These are phyloP conservation scores for Acer campestre DNA, from an alignment of 345 rosid species.

Conservation along the genomic window DNA sequence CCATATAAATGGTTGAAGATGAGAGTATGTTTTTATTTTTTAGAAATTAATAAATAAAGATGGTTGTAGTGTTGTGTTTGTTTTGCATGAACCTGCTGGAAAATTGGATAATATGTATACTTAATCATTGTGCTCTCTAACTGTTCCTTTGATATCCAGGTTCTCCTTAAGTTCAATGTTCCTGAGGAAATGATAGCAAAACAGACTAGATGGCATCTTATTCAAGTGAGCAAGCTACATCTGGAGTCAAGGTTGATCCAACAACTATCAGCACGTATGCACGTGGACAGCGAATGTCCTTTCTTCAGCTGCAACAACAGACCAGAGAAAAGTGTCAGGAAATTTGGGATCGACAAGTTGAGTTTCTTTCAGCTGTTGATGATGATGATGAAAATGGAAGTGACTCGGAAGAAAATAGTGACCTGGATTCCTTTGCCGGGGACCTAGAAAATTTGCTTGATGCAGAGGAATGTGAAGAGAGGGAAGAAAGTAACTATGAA, in stretches of 20 bases:
- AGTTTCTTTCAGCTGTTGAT: no score
- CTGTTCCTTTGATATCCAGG: constrained; percentile 44
- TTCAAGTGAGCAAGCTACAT: constrained; percentile 98
- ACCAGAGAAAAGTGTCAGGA: no score
- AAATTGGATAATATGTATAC: not conserved
- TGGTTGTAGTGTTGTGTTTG: not conserved
- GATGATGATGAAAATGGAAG: no score
- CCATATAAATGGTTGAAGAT: not conserved
- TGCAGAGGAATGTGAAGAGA: constrained; percentile 90
- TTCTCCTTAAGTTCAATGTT: constrained; percentile 91
- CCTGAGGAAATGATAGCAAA: constrained; percentile 87
- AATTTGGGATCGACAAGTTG: no score
- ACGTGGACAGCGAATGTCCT: constrained; percentile 87
- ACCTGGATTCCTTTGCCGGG: constrained; percentile 98
- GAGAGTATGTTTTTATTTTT: no score
- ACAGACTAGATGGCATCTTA: constrained; percentile 98
- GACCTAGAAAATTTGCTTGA: constrained; percentile 97
- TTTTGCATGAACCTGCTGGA: not conserved
- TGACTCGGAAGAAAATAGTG: constrained; percentile 67
- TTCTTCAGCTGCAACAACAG: no score
- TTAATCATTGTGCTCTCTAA: constrained; percentile 6
- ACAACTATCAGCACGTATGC: constrained; percentile 95
- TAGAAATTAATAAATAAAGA: not conserved
- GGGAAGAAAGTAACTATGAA: constrained; percentile 63
- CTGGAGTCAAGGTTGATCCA: constrained; percentile 95